phyloP scores from a whole-genome alignment of 192 early-diverging fungal genomes.

The Backusella tuberculispora region DNA sequence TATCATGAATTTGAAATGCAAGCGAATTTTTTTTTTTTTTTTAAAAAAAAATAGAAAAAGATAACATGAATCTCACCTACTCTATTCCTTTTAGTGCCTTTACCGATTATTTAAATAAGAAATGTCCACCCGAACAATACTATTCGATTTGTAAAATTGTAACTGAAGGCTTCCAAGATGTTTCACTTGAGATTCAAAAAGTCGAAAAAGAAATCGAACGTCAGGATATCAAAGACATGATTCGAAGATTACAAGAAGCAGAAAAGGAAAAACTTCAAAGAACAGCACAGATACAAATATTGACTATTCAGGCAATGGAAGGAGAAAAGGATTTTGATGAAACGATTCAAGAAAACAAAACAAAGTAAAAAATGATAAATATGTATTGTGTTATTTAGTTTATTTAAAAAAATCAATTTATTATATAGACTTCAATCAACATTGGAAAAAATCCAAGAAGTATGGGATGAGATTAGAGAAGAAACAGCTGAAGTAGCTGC shows the following conservation, averaged over 20 bases:
- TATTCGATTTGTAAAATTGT: slow-evolving; percentile 47
- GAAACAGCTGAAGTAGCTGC: slow-evolving; percentile 7
- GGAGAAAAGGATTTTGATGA: slow-evolving; percentile 36
- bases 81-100: slow-evolving; percentile 33
- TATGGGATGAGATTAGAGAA: slow-evolving; percentile 39
- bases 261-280: slow-evolving; percentile 40
- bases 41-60: neutral
- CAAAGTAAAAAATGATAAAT: too few relatives aligned
- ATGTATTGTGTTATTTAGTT: too few relatives aligned
- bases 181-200: slow-evolving; percentile 38
- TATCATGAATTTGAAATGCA: slow-evolving; percentile 43
- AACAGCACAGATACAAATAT: slow-evolving; percentile 35
- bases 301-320: slow-evolving; percentile 29
- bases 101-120: slow-evolving; percentile 35
- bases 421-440: slow-evolving; percentile 18
- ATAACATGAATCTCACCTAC: neutral
- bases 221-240: slow-evolving; percentile 20
- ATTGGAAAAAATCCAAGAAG: slow-evolving; percentile 23
- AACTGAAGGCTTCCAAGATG: slow-evolving; percentile 47
- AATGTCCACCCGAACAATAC: slow-evolving; percentile 38
- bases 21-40: neutral
- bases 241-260: slow-evolving; percentile 34
- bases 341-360: slow-evolving; percentile 22
- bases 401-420: neutral
- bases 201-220: slow-evolving; percentile 31